Percentiles rank a stretch among this genome's conserved stretches.
Conservation (phyloP, 768 basidiomycete genomes). For the Leccinellum rugosiceps region DNA sequence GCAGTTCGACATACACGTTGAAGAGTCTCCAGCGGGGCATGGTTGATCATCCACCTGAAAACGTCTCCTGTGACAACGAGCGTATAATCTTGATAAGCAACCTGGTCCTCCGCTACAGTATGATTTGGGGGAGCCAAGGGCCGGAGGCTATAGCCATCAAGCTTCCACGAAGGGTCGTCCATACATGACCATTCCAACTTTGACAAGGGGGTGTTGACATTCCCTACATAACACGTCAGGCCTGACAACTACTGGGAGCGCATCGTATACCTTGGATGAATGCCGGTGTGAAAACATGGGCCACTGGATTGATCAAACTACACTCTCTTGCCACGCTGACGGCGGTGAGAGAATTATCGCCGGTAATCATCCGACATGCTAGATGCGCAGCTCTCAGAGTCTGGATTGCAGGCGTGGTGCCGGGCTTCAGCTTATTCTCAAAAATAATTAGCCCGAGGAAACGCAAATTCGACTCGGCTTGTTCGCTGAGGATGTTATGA, state of each 20-base stretch:
- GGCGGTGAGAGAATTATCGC: slow-evolving; percentile 95
- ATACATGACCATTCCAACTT: slow-evolving; percentile 88
- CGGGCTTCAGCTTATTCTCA: slow-evolving; percentile 95
- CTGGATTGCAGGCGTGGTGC: slow-evolving; percentile 87
- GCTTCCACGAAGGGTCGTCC: slow-evolving; percentile 80
- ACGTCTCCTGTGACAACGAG: slow-evolving; percentile 92
- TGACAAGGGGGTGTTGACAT: slow-evolving; percentile 48
- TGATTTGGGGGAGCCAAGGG: slow-evolving; percentile 72
- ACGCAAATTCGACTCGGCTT: slow-evolving; percentile 84
- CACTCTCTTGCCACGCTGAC: slow-evolving; percentile 97
- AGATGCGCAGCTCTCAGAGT: slow-evolving; percentile 86
- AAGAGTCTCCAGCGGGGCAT: slow-evolving; percentile 89
- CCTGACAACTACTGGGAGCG: not conserved
- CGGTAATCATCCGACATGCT: slow-evolving; percentile 96
- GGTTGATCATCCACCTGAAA: slow-evolving; percentile 97
- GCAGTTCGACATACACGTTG: slow-evolving; percentile 58
- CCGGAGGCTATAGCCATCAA: slow-evolving; percentile 87
- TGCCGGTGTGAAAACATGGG: slow-evolving; percentile 81
- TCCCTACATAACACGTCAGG: slow-evolving; percentile 41
- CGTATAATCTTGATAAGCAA: slow-evolving; percentile 82
- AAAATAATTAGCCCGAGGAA: slow-evolving; percentile 97
- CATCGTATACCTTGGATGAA: slow-evolving; percentile 63
- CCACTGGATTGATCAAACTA: slow-evolving; percentile 79
- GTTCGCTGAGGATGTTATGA: slow-evolving; percentile 57
- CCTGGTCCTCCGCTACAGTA: slow-evolving; percentile 66